phyloP scores from a whole-genome alignment of 164 flowering plant genomes.

The Tetracentron sinense region DNA sequence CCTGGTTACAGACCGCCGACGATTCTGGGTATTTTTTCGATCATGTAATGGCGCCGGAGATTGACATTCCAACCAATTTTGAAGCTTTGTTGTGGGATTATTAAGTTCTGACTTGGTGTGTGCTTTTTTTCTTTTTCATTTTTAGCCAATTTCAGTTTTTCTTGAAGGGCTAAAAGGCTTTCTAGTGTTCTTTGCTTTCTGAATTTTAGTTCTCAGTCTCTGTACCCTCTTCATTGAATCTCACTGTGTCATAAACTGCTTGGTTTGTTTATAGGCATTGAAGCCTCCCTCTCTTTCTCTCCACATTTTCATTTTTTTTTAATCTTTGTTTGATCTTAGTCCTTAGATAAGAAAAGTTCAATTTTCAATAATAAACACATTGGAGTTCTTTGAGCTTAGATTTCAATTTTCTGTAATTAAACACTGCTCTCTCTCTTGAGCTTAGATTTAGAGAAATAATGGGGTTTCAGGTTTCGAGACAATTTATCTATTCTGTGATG shows the following conservation, averaged over 20 bases:
- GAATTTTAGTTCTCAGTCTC: neutral
- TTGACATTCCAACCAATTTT: conserved; percentile 13
- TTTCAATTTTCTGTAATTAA: neutral
- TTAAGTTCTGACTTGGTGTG: conserved; percentile 1
- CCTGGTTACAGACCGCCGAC: conserved; percentile 31
- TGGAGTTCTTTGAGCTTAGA: neutral
- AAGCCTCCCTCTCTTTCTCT: conserved; percentile 1
- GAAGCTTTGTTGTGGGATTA: conserved; percentile 34
- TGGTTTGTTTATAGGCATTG: conserved; percentile 16
- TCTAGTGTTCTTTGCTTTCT: neutral
- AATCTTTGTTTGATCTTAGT: neutral
- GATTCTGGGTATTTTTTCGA: conserved; percentile 25
- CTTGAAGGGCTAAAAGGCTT: conserved; percentile 24
- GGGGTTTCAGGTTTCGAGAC: neutral
- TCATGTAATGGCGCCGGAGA: conserved; percentile 16
- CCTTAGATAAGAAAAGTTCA: too few relatives aligned
- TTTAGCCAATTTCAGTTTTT: conserved; percentile 32
- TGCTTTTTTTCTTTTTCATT: neutral
- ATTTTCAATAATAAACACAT: neutral
- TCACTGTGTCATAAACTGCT: conserved; percentile 18
- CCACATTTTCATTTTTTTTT: neutral
- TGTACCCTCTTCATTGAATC: conserved; percentile 17
- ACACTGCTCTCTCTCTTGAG: neutral
- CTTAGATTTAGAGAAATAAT: neutral
- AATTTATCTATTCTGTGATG: neutral